These are phyloP conservation scores for Berkeleyomyces rouxiae DNA, from an alignment of 2,329 filamentous ascomycete species.

Conservation along the genomic window DNA sequence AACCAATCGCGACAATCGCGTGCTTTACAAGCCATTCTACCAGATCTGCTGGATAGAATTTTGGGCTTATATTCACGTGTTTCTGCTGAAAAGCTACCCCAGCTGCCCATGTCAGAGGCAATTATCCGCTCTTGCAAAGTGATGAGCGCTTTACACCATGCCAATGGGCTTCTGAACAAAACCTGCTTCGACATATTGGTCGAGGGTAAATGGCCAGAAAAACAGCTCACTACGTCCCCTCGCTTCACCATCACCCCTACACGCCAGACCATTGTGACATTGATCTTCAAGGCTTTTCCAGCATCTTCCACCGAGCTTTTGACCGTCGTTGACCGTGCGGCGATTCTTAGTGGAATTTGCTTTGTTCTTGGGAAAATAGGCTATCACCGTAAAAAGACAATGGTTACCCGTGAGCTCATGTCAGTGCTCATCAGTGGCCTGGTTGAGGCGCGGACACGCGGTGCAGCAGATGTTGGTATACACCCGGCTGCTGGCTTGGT, in stretches of 20 bases:
- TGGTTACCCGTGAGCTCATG: slow-evolving; percentile 74
- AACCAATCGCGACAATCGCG: slow-evolving; percentile 36
- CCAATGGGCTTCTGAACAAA: slow-evolving; percentile 44
- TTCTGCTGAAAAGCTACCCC: slow-evolving; percentile 53
- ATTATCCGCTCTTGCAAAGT: slow-evolving; percentile 58
- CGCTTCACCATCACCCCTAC: slow-evolving; percentile 38
- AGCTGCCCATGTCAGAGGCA: slow-evolving; percentile 54
- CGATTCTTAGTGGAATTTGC: slow-evolving; percentile 71
- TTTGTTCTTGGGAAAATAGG: slow-evolving; percentile 69
- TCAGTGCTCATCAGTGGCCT: slow-evolving; percentile 68
- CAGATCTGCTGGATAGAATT: slow-evolving; percentile 61
- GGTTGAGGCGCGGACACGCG: slow-evolving; percentile 78
- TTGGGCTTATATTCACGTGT: slow-evolving; percentile 56
- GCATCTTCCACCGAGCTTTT: slow-evolving; percentile 48
- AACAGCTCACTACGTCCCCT: slow-evolving; percentile 34
- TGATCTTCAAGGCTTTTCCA: slow-evolving; percentile 55
- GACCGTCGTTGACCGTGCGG: slow-evolving; percentile 57
- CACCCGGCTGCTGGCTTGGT: slow-evolving; percentile 82
- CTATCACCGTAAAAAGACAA: slow-evolving; percentile 74
- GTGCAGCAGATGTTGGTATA: slow-evolving; percentile 89
- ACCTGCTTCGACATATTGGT: slow-evolving; percentile 48
- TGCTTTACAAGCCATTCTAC: slow-evolving; percentile 42
- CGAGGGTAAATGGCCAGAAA: slow-evolving; percentile 38
- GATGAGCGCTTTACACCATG: slow-evolving; percentile 48
- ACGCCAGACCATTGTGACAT: slow-evolving; percentile 46